phyloP scores from a whole-genome alignment of 1,284 basidiomycete genomes.

The Exsudoporus floridanus region DNA sequence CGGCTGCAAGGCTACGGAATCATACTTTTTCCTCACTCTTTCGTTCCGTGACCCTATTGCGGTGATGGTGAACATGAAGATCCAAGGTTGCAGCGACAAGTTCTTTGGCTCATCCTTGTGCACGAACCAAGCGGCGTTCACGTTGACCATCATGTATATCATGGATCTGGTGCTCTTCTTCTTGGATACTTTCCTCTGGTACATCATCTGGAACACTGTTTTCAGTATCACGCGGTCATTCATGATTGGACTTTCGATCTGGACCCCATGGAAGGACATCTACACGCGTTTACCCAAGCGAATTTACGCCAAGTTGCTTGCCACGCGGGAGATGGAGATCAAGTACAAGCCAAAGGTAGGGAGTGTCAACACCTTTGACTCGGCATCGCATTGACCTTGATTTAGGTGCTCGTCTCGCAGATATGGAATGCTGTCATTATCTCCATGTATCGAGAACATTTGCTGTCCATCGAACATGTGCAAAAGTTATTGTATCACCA shows the following conservation, averaged over 20 bases:
- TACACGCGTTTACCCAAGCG: constrained; percentile 91
- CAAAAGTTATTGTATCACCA: constrained; percentile 95
- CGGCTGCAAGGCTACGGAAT: constrained; percentile 91
- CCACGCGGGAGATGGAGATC: constrained; percentile 90
- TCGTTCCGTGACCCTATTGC: constrained; percentile 89
- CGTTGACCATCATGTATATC: constrained; percentile 92
- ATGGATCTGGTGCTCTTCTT: constrained; percentile 96
- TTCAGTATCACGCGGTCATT: constrained; percentile 91
- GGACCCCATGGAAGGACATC: constrained; percentile 97
- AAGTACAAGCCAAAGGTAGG: constrained; percentile 95
- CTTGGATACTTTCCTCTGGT: constrained; percentile 97
- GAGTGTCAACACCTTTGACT: not conserved
- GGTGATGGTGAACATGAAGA: constrained; percentile 92
- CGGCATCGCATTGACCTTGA: constrained; percentile 3
- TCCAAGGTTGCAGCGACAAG: constrained; percentile 83
- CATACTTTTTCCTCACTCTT: constrained; percentile 92
- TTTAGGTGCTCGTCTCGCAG: constrained; percentile 89
- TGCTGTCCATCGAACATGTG: constrained; percentile 94
- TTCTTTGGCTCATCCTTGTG: constrained; percentile 82
- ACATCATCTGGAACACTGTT: constrained; percentile 96
- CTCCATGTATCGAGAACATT: constrained; percentile 97
- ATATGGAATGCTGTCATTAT: constrained; percentile 99
- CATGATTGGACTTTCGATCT: constrained; percentile 86
- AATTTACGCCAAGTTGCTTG: constrained; percentile 90
- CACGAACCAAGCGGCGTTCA: constrained; percentile 87